phyloP scores from a whole-genome alignment of 2,329 filamentous ascomycete species.

The Phaeoacremonium minimum region DNA sequence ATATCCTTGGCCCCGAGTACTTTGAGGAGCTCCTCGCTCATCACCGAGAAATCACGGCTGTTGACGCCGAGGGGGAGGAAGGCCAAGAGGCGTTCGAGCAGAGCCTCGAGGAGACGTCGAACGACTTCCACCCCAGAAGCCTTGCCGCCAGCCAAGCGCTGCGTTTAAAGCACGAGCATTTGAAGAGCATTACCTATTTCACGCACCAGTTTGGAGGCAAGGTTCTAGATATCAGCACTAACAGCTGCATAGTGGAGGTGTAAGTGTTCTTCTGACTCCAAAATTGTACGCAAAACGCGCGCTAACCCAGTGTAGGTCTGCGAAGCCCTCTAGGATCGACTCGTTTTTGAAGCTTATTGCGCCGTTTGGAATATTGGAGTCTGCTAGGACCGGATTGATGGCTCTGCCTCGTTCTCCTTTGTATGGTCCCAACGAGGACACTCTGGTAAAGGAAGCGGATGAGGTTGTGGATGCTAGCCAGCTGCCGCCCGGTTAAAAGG shows the following conservation, averaged over 20 bases:
- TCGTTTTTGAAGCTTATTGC: conserved; percentile 94
- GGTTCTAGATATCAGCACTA: conserved; percentile 95
- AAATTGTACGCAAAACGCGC: background rate
- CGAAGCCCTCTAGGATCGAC: conserved; percentile 90
- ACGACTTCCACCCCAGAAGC: conserved; percentile 86
- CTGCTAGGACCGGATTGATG: conserved; percentile 93
- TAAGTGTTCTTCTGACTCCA: conserved; percentile 44
- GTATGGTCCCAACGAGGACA: conserved; percentile 64
- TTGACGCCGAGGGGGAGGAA: conserved; percentile 41
- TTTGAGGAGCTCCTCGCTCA: conserved; percentile 96
- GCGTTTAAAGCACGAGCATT: conserved; percentile 94
- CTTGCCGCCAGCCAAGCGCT: conserved; percentile 83
- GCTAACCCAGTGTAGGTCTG: conserved; percentile 55
- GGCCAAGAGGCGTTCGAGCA: conserved; percentile 27
- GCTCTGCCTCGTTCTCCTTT: conserved; percentile 91
- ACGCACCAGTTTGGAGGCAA: conserved; percentile 98
- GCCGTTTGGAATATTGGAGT: conserved; percentile 95
- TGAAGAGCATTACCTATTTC: conserved; percentile 93
- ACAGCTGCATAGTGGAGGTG: conserved; percentile 98
- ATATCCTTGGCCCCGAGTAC: conserved; percentile 94
- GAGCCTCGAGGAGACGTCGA: conserved; percentile 40
- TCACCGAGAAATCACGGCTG: conserved; percentile 79
- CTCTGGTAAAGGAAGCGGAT: conserved; percentile 77
- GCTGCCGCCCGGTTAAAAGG: conserved; percentile 76
- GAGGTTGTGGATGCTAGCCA: conserved; percentile 94